These are phyloP conservation scores for Fusarium caatingaense DNA, from an alignment of 2,329 filamentous ascomycete species.

Conservation along the genomic window DNA sequence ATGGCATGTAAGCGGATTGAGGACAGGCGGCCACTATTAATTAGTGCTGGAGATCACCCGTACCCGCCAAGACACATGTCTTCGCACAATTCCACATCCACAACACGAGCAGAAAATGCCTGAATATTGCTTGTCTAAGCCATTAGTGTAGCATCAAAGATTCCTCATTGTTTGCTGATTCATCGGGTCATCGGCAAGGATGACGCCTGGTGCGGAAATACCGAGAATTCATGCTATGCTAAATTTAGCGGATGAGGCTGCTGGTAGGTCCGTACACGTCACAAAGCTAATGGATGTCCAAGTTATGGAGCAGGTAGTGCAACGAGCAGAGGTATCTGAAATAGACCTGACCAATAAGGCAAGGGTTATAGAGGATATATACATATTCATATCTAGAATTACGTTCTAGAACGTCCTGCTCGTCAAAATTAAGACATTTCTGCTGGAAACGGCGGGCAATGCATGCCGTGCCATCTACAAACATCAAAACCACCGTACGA, in stretches of 20 bases:
- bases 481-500: not conserved
- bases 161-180: not conserved
- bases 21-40: not conserved
- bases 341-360: not conserved
- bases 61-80: not conserved
- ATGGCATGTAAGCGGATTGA: too few species aligned
- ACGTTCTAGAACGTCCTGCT: not conserved
- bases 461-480: not conserved
- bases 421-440: not conserved
- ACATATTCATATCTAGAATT: not conserved
- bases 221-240: not conserved
- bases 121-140: too few species aligned
- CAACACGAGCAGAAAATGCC: not conserved
- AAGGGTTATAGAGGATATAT: not conserved
- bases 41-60: not conserved
- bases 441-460: not conserved
- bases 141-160: not conserved
- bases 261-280: not conserved
- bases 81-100: not conserved
- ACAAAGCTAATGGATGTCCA: not conserved
- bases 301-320: not conserved
- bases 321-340: not conserved
- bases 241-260: slow-evolving; percentile 11
- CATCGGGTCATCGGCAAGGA: not conserved
- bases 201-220: not conserved